Evolutionary conservation across 2,329 filamentous ascomycete genomes (phyloP).

Genomic region (Botrytis fabae): DNA sequence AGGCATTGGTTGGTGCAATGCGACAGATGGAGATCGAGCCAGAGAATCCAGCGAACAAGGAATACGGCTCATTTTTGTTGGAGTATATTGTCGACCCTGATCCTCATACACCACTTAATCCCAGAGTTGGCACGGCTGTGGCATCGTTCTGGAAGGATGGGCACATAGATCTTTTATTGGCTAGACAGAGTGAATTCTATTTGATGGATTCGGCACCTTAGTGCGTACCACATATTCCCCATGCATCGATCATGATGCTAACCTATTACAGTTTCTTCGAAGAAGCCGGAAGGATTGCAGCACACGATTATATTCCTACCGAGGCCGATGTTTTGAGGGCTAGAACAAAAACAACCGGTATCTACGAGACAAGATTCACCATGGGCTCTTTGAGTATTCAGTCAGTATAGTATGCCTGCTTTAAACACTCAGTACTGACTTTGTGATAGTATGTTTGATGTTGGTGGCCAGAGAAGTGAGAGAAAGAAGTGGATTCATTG

Average conservation of each 20-base stretch:
- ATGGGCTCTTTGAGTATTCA: conserved; percentile 99
- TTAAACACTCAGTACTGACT: conserved; percentile 28
- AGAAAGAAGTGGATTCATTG: conserved; percentile 99
- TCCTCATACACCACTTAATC: conserved; percentile 80
- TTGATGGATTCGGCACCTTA: conserved; percentile 99
- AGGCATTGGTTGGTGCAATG: conserved; percentile 88
- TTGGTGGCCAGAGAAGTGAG: conserved; percentile 94
- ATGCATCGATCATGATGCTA: conserved; percentile 22
- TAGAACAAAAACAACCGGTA: conserved; percentile 96
- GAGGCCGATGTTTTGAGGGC: conserved; percentile 95
- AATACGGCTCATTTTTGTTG: conserved; percentile 75
- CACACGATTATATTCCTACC: conserved; percentile 82
- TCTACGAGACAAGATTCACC: conserved; percentile 97
- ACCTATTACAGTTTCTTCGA: conserved; percentile 78
- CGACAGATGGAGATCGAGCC: conserved; percentile 86
- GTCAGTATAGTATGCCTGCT: conserved; percentile 55
- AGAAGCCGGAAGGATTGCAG: conserved; percentile 81
- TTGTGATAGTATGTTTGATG: conserved; percentile 87
- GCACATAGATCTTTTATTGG: conserved; percentile 77
- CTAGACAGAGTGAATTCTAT: conserved; percentile 97
- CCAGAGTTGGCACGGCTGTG: conserved; percentile 78
- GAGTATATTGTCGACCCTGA: conserved; percentile 90
- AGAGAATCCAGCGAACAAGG: conserved; percentile 67
- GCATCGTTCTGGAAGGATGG: conserved; percentile 88
- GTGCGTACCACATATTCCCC: conserved; percentile 51